Conservation (phyloP, 1,284 basidiomycete species). For the Cryptococcus sp. region DNA sequence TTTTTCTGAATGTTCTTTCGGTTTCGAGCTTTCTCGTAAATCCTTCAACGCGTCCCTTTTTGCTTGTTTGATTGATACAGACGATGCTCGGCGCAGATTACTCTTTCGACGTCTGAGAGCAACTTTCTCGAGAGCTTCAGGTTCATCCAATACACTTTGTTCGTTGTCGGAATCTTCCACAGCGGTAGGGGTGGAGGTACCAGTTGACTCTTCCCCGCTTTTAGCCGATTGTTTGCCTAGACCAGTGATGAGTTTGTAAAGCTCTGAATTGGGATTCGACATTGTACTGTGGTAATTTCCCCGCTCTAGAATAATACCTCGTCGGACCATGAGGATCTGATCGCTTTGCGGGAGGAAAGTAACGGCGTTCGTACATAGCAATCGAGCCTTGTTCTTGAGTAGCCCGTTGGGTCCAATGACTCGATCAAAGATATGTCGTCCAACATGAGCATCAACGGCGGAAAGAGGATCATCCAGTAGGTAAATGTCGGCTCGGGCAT, state of each 20-base stretch:
- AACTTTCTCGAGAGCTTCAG: slow-evolving; percentile 30
- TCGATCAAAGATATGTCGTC: slow-evolving; percentile 63
- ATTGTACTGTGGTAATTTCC: slow-evolving; percentile 66
- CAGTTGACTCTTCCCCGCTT: slow-evolving; percentile 49
- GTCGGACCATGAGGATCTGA: slow-evolving; percentile 71
- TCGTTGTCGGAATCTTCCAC: slow-evolving; percentile 33
- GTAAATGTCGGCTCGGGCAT: slow-evolving; percentile 58
- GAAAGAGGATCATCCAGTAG: slow-evolving; percentile 56
- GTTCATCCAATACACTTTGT: slow-evolving; percentile 27
- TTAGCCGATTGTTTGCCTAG: slow-evolving; percentile 51
- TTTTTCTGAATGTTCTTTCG: slow-evolving; percentile 75
- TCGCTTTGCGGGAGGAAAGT: slow-evolving; percentile 78
- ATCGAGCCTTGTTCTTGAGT: slow-evolving; percentile 75
- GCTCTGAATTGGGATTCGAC: slow-evolving; percentile 61
- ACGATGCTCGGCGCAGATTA: slow-evolving; percentile 41
- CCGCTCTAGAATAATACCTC: slow-evolving; percentile 76
- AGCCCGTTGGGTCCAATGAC: slow-evolving; percentile 87
- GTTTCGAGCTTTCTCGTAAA: slow-evolving; percentile 47
- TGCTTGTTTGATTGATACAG: slow-evolving; percentile 42
- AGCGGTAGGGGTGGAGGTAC: slow-evolving; percentile 45
- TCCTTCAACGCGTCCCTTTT: slow-evolving; percentile 47
- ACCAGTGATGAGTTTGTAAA: slow-evolving; percentile 68
- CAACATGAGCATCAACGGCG: slow-evolving; percentile 67
- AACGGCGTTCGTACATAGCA: slow-evolving; percentile 86
- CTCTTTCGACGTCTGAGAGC: slow-evolving; percentile 29